Evolutionary conservation across 164 flowering plant genomes (phyloP).

Genomic region (grape (Vitis vinifera)): DNA sequence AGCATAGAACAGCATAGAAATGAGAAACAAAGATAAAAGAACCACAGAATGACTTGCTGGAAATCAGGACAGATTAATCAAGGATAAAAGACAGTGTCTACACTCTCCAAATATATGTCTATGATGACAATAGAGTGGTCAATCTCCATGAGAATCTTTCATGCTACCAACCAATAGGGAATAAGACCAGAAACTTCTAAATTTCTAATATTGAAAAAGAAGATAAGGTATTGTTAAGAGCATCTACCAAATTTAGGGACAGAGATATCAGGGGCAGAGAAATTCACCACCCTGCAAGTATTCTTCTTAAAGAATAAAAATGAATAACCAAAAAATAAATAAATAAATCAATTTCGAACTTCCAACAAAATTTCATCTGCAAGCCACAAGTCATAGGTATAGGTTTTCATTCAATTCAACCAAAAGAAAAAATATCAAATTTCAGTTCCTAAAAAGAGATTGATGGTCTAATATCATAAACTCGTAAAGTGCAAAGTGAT

Average conservation of each 20-base stretch:
- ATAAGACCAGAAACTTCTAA: conserved; percentile 2
- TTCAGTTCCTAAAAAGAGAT: not conserved
- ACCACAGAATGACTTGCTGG: not conserved
- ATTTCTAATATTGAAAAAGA: not conserved
- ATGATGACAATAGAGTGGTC: not conserved
- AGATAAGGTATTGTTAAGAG: not conserved
- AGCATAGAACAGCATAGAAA: not conserved
- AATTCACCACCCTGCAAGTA: not conserved
- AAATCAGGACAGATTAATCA: not conserved
- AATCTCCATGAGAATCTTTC: not conserved
- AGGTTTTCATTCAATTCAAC: not conserved
- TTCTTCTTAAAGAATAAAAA: not conserved
- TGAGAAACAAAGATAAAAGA: not conserved
- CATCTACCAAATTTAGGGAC: not conserved
- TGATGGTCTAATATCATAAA: not conserved
- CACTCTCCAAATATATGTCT: not conserved
- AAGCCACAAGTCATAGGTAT: not conserved
- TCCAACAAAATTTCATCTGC: not conserved
- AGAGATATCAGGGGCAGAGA: not conserved
- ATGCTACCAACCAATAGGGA: conserved; percentile 2
- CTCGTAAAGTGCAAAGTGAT: not conserved
- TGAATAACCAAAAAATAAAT: not conserved
- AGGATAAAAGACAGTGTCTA: not conserved
- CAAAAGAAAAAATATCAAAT: not conserved
- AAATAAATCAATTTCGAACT: not conserved